These are phyloP conservation scores for Lactarius indigo DNA, from an alignment of 768 basidiomycete species.

Conservation along the genomic window DNA sequence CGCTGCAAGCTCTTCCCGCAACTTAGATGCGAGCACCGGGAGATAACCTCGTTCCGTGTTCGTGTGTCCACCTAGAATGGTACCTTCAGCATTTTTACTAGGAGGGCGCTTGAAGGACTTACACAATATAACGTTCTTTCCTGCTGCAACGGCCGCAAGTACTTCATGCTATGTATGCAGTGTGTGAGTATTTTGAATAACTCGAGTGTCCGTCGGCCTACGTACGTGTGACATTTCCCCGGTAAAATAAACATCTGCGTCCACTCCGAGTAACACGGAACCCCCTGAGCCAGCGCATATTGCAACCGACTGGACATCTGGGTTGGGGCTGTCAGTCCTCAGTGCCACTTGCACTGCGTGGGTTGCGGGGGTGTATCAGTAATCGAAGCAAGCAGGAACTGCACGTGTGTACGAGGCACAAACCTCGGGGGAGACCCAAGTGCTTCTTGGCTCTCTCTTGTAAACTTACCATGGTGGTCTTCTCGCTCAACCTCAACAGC, in stretches of 20 bases:
- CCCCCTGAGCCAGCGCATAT: constrained; percentile 92
- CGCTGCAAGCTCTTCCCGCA: constrained; percentile 50
- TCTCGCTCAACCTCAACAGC: constrained; percentile 19
- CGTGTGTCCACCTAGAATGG: constrained; percentile 72
- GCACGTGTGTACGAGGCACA: constrained; percentile 27
- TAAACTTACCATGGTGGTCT: constrained; percentile 31
- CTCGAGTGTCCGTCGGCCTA: constrained; percentile 18
- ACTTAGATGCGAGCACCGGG: constrained; percentile 61
- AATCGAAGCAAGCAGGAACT: constrained; percentile 9
- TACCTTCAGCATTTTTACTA: neutral
- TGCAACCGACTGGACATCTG: constrained; percentile 57
- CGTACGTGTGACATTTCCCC: constrained; percentile 90
- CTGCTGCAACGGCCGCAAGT: constrained; percentile 70
- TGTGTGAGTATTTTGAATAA: constrained; percentile 23
- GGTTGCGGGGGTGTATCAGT: constrained; percentile 8
- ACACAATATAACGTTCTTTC: constrained; percentile 83
- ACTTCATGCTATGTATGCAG: constrained; percentile 67
- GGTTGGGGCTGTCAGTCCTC: constrained; percentile 24
- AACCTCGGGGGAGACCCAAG: constrained; percentile 38
- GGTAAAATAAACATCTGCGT: constrained; percentile 87
- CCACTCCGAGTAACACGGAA: constrained; percentile 62
- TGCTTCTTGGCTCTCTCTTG: constrained; percentile 39
- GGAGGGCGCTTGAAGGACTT: constrained; percentile 32
- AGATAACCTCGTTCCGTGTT: constrained; percentile 96
- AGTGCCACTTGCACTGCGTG: constrained; percentile 63